These are phyloP conservation scores for Phytophthora sansomeana DNA, from an alignment of 352 stramenopile genomes.

Conservation along the genomic window DNA sequence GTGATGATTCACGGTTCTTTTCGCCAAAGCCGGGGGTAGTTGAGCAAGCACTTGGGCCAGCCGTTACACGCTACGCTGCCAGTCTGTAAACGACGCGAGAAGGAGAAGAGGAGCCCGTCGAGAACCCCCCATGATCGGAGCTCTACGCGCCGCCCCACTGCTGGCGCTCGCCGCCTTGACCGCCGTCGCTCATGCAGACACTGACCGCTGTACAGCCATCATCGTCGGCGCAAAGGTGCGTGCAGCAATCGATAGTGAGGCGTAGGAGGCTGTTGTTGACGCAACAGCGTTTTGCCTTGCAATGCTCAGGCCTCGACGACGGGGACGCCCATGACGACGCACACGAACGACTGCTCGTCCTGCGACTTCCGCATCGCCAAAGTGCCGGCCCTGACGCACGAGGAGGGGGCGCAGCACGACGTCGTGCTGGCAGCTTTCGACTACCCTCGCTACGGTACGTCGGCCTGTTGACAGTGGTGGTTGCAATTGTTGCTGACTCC, in stretches of 20 bases:
- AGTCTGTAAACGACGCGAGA: slow-evolving; percentile 8
- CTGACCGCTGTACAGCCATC: slow-evolving; percentile 81
- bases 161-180: slow-evolving; percentile 32
- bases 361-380: slow-evolving; percentile 88
- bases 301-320: slow-evolving; percentile 64
- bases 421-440: slow-evolving; percentile 64
- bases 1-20: background rate
- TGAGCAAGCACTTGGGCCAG: background rate
- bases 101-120: slow-evolving; percentile 5
- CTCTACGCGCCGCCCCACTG: background rate
- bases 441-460: slow-evolving; percentile 81
- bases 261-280: slow-evolving; percentile 12
- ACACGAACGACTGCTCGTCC: slow-evolving; percentile 85
- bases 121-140: slow-evolving; percentile 19
- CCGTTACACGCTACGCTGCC: background rate
- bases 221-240: slow-evolving; percentile 77
- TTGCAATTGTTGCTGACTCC: slow-evolving; percentile 12
- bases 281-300: slow-evolving; percentile 2
- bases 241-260: background rate
- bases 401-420: slow-evolving; percentile 51
- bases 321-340: slow-evolving; percentile 78
- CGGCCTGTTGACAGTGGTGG: background rate
- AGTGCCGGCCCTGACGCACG: slow-evolving; percentile 66
- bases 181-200: slow-evolving; percentile 32
- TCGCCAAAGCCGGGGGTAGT: background rate